These are phyloP conservation scores for Leptographium wingfieldii DNA, from an alignment of 2,329 filamentous ascomycete genomes.

Conservation along the genomic window DNA sequence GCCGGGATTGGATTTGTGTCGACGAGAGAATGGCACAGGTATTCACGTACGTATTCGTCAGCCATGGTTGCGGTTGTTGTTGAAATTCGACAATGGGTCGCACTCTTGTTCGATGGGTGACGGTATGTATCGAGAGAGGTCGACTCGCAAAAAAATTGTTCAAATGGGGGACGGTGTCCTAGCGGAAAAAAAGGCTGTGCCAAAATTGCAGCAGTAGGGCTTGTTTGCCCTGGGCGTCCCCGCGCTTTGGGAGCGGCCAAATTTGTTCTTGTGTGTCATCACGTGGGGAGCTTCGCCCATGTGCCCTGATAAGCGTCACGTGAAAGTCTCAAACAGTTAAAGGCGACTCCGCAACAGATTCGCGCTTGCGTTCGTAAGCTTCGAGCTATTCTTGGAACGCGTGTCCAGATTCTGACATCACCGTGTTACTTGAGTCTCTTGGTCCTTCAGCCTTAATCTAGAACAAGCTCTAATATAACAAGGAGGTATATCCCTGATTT, in stretches of 20 bases:
- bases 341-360: too few species aligned
- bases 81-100: slow-evolving; percentile 15
- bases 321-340: not conserved
- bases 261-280: not conserved
- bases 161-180: not conserved
- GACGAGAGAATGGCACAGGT: not conserved
- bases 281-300: not conserved
- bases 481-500: too few species aligned
- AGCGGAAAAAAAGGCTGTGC: slow-evolving; percentile 2
- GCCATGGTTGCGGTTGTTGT: slow-evolving; percentile 55
- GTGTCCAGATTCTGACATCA: not conserved
- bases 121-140: slow-evolving; percentile 7
- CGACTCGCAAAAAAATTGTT: slow-evolving; percentile 4
- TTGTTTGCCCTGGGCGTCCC: slow-evolving; percentile 14
- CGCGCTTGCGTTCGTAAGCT: too few species aligned
- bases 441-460: too few species aligned
- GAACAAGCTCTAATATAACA: too few species aligned
- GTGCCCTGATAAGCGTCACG: not conserved
- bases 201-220: slow-evolving; percentile 5
- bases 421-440: too few species aligned
- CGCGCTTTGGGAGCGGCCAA: not conserved
- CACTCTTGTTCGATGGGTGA: slow-evolving; percentile 20
- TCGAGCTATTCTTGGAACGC: not conserved
- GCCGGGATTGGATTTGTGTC: not conserved
- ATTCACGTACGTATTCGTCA: slow-evolving; percentile 36